Evolutionary conservation across 2,329 filamentous ascomycete genomes (phyloP).

Genomic region (Ascochyta koolunga): DNA sequence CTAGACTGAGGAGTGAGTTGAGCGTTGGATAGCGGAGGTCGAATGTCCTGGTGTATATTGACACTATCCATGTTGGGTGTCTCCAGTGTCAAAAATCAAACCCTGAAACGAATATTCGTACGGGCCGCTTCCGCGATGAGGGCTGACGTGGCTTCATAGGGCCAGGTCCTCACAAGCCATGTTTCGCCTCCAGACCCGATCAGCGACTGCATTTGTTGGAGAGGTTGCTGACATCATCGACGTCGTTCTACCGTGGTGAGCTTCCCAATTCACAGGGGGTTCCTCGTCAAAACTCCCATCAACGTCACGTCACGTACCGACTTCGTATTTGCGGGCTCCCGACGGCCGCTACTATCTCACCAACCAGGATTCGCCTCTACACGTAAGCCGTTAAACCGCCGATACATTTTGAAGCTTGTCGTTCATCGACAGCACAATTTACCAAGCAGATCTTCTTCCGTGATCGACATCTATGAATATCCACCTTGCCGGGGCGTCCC

Average conservation of each 20-base stretch:
- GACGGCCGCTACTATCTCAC: constrained; percentile 8
- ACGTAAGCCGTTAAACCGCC: constrained; percentile 18
- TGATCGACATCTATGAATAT: constrained; percentile 13
- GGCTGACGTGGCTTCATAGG: constrained; percentile 9
- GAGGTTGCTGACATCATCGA: neutral
- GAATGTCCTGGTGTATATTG: neutral
- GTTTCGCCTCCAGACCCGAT: neutral
- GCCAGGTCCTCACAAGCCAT: neutral
- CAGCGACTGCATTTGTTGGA: neutral
- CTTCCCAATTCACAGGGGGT: neutral
- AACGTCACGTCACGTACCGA: constrained; percentile 7
- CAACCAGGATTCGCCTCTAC: constrained; percentile 7
- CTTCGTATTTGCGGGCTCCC: constrained; percentile 1
- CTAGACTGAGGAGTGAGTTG: neutral
- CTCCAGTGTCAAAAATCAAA: neutral
- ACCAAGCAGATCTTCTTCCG: constrained; percentile 13
- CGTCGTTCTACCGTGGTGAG: neutral
- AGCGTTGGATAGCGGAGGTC: constrained; percentile 1
- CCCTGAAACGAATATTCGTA: neutral
- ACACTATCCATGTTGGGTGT: neutral
- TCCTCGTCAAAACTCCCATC: neutral
- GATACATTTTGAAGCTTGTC: constrained; percentile 14
- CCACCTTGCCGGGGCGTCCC: constrained; percentile 5
- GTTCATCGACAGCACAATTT: neutral
- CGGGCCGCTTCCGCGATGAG: constrained; percentile 15